Evolutionary conservation across 257 asterid genomes (phyloP).

Genomic region (Buddleja alternifolia): DNA sequence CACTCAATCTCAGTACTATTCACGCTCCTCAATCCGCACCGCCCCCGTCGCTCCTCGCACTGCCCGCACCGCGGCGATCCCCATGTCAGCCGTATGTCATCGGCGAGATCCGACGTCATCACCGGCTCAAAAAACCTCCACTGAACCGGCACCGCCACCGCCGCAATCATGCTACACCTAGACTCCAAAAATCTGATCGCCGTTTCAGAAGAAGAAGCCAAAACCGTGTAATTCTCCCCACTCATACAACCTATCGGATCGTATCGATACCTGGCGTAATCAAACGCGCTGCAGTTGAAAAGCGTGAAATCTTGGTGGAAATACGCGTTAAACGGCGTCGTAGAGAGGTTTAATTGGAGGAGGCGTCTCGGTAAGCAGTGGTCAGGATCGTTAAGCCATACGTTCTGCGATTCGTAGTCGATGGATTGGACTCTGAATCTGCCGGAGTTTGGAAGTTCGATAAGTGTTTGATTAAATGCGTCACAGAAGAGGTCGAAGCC

Average conservation of each 20-base stretch:
- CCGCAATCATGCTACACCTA: constrained; percentile 34
- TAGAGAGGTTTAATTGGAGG: constrained; percentile 50
- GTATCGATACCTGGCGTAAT: constrained; percentile 15
- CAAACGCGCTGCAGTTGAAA: constrained; percentile 52
- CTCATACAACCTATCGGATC: constrained; percentile 56
- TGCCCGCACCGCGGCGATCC: constrained; percentile 44
- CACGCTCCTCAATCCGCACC: constrained; percentile 39
- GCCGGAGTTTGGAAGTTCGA: constrained; percentile 43
- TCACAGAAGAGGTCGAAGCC: constrained; percentile 59
- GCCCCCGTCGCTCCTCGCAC: constrained; percentile 51
- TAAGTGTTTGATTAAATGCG: constrained; percentile 35
- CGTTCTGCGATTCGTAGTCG: constrained; percentile 45
- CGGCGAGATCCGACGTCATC: constrained; percentile 50
- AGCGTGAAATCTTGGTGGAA: constrained; percentile 42
- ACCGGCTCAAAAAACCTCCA: constrained; percentile 43
- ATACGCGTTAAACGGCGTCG: constrained; percentile 47
- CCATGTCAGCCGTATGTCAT: constrained; percentile 48
- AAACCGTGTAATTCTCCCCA: constrained; percentile 39
- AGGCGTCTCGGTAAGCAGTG: constrained; percentile 61
- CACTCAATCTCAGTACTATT: constrained; percentile 40
- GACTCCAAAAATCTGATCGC: constrained; percentile 32
- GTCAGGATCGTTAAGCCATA: constrained; percentile 59
- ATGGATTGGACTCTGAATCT: constrained; percentile 43
- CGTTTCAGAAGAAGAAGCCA: constrained; percentile 48
- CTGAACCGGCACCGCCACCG: constrained; percentile 56